These are phyloP conservation scores for Micractinium conductrix DNA, from an alignment of 139 green algal species.

Conservation along the genomic window DNA sequence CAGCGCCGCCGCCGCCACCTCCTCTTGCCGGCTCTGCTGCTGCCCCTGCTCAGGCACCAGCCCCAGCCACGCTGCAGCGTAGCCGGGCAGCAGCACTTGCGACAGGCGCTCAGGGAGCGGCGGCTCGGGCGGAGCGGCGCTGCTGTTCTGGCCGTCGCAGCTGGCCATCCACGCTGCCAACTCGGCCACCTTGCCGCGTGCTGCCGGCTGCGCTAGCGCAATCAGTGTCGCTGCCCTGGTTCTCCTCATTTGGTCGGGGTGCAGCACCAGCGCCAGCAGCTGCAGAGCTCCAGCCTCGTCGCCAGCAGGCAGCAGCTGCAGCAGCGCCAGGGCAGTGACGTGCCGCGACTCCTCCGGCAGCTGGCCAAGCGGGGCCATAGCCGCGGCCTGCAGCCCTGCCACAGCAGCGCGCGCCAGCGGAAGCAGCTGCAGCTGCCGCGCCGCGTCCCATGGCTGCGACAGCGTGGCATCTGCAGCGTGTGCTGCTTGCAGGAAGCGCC, in stretches of 20 bases:
- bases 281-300: conserved; percentile 21
- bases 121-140: neutral
- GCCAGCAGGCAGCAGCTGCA: conserved; percentile 35
- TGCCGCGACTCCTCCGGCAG: no score
- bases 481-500: neutral
- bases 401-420: conserved; percentile 19
- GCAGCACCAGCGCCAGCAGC: conserved; percentile 18
- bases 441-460: conserved; percentile 39
- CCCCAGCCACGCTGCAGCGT: conserved; percentile 49
- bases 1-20: neutral
- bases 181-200: neutral
- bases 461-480: neutral
- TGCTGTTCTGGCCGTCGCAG: neutral
- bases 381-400: conserved; percentile 3
- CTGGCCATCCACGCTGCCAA: neutral
- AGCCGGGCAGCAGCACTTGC: conserved; percentile 41
- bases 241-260: neutral
- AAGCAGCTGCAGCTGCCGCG: neutral
- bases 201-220: neutral
- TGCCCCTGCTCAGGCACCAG: conserved; percentile 23
- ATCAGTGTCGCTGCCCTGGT: neutral
- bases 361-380: no score
- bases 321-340: neutral
- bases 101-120: neutral
- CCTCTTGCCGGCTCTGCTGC: neutral